Conservation (phyloP, 2,329 filamentous ascomycete genomes). For the Alternaria novae-zelandiae region DNA sequence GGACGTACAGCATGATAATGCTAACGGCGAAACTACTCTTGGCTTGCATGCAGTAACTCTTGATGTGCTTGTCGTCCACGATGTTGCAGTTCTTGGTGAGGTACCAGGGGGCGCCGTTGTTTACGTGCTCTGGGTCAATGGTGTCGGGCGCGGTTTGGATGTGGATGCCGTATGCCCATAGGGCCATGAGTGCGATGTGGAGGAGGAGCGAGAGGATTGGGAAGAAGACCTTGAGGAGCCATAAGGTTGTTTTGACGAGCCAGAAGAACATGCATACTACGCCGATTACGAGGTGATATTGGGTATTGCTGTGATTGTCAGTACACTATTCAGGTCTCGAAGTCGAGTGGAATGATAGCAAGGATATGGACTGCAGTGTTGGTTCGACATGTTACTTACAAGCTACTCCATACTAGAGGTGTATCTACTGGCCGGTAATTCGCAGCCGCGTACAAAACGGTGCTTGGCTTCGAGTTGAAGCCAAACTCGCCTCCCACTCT, state of each 20-base stretch:
- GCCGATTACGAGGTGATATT: conserved; percentile 78
- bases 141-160: conserved; percentile 77
- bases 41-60: conserved; percentile 69
- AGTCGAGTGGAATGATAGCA: background rate
- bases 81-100: conserved; percentile 72
- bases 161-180: conserved; percentile 71
- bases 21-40: conserved; percentile 71
- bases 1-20: conserved; percentile 70
- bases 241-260: conserved; percentile 71
- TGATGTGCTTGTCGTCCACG: conserved; percentile 61
- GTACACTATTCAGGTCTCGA: background rate
- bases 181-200: conserved; percentile 63
- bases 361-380: background rate
- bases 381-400: conserved; percentile 59
- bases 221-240: conserved; percentile 73
- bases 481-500: conserved; percentile 71
- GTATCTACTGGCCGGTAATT: conserved; percentile 69
- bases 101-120: conserved; percentile 74
- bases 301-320: conserved; percentile 64
- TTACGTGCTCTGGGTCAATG: conserved; percentile 67
- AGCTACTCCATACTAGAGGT: conserved; percentile 75
- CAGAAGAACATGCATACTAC: conserved; percentile 78
- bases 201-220: conserved; percentile 68
- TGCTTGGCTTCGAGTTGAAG: conserved; percentile 76
- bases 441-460: conserved; percentile 74